Conservation (phyloP, 2,329 filamentous ascomycete genomes). For the Aspergillus pseudonomiae region DNA sequence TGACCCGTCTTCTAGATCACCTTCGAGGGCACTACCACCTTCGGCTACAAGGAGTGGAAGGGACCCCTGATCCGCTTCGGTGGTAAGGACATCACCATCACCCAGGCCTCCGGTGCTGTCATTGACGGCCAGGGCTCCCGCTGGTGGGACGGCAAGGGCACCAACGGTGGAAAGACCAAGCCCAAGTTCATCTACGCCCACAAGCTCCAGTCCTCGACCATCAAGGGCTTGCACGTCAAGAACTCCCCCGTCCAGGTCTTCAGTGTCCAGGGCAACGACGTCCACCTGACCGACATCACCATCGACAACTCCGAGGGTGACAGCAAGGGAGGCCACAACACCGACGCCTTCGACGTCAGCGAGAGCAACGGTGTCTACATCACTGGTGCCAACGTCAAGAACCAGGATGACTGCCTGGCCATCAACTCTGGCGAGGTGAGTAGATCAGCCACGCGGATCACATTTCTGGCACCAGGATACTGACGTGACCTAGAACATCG, state of each 20-base stretch:
- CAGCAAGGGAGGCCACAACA: slow-evolving; percentile 52
- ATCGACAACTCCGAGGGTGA: slow-evolving; percentile 63
- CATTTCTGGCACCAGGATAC: neutral
- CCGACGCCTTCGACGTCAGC: slow-evolving; percentile 48
- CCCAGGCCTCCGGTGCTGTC: slow-evolving; percentile 53
- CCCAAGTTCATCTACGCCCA: slow-evolving; percentile 65
- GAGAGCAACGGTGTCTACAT: slow-evolving; percentile 55
- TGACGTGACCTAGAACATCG: slow-evolving; percentile 25
- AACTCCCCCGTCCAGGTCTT: slow-evolving; percentile 44
- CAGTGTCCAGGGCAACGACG: slow-evolving; percentile 49
- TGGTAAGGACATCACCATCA: slow-evolving; percentile 59
- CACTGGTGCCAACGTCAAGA: slow-evolving; percentile 55
- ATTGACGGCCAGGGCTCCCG: slow-evolving; percentile 59
- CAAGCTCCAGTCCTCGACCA: slow-evolving; percentile 34
- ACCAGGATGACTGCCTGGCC: slow-evolving; percentile 64
- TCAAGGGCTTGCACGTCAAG: slow-evolving; percentile 38
- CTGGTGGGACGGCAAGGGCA: slow-evolving; percentile 65
- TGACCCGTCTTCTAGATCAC: slow-evolving; percentile 47
- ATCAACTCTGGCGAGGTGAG: slow-evolving; percentile 57
- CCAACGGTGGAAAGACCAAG: slow-evolving; percentile 65
- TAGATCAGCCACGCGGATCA: neutral
- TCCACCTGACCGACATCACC: slow-evolving; percentile 56
- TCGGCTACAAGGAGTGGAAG: slow-evolving; percentile 66
- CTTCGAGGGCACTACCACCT: slow-evolving; percentile 67
- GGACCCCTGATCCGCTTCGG: slow-evolving; percentile 66